phyloP scores from a whole-genome alignment of 2,329 filamentous ascomycete genomes.

The Pseudocercospora macadamiae region DNA sequence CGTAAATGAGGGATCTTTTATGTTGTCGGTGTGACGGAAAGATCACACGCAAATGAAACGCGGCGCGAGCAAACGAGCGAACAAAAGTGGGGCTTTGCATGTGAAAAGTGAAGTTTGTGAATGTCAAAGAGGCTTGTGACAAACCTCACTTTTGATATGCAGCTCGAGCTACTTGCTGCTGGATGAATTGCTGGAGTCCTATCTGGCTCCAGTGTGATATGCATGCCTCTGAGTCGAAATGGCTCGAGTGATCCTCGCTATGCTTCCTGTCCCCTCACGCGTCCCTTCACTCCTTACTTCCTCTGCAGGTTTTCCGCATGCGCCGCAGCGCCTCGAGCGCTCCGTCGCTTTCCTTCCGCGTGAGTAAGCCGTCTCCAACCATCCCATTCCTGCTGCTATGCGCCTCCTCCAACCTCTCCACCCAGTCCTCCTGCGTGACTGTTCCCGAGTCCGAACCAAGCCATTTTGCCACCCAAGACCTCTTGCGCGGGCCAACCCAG shows the following conservation, averaged over 20 bases:
- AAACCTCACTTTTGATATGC: background rate
- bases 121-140: too few species aligned
- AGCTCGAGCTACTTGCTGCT: background rate
- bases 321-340: background rate
- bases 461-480: background rate
- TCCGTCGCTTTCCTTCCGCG: background rate
- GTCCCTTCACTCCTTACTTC: background rate
- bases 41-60: too few species aligned
- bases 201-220: too few species aligned
- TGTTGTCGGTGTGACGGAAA: background rate
- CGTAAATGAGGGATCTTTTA: background rate
- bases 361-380: background rate
- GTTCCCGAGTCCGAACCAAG: background rate
- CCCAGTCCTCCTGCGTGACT: background rate
- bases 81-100: constrained; percentile 1
- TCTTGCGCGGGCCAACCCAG: background rate
- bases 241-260: too few species aligned
- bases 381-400: background rate
- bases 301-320: background rate
- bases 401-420: background rate
- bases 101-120: background rate
- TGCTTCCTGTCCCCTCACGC: too few species aligned
- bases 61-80: background rate
- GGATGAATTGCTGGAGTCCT: too few species aligned
- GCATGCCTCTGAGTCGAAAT: too few species aligned